phyloP scores from a whole-genome alignment of 2,329 filamentous ascomycete genomes.

The Nemania serpens region DNA sequence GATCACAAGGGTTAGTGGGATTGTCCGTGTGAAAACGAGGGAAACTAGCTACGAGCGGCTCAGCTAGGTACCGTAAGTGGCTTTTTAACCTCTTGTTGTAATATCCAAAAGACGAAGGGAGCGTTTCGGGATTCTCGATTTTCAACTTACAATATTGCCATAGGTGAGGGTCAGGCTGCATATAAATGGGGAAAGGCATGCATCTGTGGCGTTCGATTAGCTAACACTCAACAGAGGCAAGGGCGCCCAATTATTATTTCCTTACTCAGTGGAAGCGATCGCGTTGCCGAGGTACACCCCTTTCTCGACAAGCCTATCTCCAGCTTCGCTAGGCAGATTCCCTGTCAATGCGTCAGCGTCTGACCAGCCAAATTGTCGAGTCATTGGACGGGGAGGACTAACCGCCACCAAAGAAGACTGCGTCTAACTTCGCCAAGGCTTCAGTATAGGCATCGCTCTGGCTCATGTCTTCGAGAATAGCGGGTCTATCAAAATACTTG shows the following conservation, averaged over 20 bases:
- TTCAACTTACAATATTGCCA: constrained; percentile 47
- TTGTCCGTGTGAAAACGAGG: not conserved
- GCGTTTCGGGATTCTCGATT: not conserved
- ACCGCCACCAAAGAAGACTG: constrained; percentile 48
- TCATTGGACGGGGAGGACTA: constrained; percentile 15
- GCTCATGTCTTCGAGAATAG: constrained; percentile 51
- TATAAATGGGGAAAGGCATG: constrained; percentile 43
- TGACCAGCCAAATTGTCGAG: not conserved
- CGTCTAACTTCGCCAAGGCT: constrained; percentile 42
- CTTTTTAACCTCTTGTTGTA: no score
- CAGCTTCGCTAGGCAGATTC: constrained; percentile 45
- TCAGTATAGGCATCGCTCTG: constrained; percentile 39
- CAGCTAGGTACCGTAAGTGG: not conserved
- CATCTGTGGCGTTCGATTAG: constrained; percentile 38
- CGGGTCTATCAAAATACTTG: constrained; percentile 37
- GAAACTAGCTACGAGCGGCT: not conserved
- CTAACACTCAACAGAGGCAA: not conserved
- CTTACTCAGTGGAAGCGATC: constrained; percentile 50
- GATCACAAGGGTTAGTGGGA: constrained; percentile 4
- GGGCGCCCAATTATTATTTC: not conserved
- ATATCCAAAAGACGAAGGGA: no score
- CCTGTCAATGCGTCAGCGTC: constrained; percentile 34
- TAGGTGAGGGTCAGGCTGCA: constrained; percentile 40
- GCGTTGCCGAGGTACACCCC: constrained; percentile 45
- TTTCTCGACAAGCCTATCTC: constrained; percentile 44